A percentile compares a stretch with the other conserved stretches of the same genome.
phyloP scores from a whole-genome alignment of 441 rosid species.

The Adansonia grandidieri region DNA sequence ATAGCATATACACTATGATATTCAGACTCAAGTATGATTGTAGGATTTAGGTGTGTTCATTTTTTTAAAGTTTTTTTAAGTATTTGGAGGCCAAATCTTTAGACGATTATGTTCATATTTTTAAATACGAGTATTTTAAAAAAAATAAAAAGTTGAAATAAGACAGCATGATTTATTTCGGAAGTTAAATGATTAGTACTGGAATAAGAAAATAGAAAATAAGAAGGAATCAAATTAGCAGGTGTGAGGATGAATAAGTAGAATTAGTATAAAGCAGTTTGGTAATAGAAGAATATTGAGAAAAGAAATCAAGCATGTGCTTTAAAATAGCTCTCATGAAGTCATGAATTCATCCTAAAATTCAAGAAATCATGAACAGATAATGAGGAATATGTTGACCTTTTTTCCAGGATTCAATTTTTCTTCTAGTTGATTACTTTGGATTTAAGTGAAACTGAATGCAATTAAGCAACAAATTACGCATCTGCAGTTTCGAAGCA shows the following conservation, averaged over 20 bases:
- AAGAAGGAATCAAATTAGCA: neutral
- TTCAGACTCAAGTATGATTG: no score
- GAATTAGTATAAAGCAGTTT: no score
- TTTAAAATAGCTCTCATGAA: neutral
- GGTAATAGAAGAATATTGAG: neutral
- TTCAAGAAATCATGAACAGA: neutral
- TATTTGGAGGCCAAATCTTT: no score
- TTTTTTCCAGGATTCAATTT: neutral
- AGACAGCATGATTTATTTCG: neutral
- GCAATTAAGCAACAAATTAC: neutral
- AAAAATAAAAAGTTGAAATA: no score
- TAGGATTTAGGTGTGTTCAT: no score
- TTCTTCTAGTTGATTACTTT: neutral
- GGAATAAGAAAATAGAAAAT: neutral
- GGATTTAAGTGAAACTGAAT: neutral
- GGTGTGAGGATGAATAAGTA: no score
- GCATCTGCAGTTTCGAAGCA: neutral
- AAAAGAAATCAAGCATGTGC: neutral
- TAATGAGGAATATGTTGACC: no score
- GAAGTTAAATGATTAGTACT: neutral
- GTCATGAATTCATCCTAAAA: neutral
- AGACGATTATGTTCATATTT: no score
- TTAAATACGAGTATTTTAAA: no score
- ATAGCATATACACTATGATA: no score
- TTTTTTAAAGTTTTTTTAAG: no score